These are phyloP conservation scores for Saccharomycopsis crataegensis DNA, from an alignment of 1,139 yeast genomes.

Conservation along the genomic window DNA sequence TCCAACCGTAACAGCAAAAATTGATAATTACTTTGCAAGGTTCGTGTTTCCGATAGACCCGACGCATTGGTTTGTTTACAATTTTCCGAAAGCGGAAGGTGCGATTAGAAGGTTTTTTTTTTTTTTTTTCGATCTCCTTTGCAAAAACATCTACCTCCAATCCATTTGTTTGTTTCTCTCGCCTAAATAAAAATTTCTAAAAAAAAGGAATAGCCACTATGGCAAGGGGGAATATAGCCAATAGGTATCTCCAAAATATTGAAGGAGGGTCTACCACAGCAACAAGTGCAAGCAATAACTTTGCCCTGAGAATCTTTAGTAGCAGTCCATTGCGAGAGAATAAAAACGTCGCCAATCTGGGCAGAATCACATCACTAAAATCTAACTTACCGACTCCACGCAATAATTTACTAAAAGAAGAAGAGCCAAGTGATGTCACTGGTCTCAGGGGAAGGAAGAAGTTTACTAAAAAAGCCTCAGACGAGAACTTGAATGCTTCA, in stretches of 20 bases:
- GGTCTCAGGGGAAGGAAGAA: slow-evolving; percentile 16
- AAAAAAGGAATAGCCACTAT: neutral
- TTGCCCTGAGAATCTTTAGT: neutral
- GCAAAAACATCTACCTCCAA: too few relatives aligned
- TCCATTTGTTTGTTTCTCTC: too few relatives aligned
- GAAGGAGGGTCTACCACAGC: neutral
- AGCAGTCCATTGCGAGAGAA: slow-evolving; percentile 11
- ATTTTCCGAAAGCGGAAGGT: too few relatives aligned
- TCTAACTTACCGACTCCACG: neutral
- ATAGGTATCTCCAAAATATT: slow-evolving; percentile 8
- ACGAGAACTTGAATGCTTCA: slow-evolving; percentile 11
- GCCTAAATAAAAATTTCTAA: neutral
- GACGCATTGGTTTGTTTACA: too few relatives aligned
- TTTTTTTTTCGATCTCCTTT: too few relatives aligned
- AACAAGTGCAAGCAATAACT: neutral
- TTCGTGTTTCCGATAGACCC: too few relatives aligned
- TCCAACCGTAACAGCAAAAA: too few relatives aligned
- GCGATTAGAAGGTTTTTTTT: too few relatives aligned
- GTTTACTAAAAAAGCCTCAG: slow-evolving; percentile 7
- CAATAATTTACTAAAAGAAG: neutral
- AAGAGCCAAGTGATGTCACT: neutral
- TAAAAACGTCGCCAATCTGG: slow-evolving; percentile 5
- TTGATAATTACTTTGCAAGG: too few relatives aligned
- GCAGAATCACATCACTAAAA: neutral
- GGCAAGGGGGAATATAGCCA: slow-evolving; percentile 5